Percentiles rank a stretch among this genome's conserved stretches.
Conservation (phyloP, 768 basidiomycete species). For the Russula foetens region DNA sequence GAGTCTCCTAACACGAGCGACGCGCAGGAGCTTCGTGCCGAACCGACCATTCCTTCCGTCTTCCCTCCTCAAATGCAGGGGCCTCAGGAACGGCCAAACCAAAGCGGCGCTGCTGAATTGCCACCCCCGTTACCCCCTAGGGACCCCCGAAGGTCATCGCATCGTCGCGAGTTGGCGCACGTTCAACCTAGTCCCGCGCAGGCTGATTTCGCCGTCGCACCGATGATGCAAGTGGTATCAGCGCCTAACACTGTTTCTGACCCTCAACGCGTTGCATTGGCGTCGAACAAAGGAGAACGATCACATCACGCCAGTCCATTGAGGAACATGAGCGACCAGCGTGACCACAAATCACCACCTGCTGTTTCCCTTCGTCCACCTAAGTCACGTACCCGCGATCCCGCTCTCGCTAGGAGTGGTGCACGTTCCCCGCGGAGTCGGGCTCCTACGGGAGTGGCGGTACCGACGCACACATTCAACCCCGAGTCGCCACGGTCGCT, state of each 20-base stretch:
- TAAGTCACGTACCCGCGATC: not conserved
- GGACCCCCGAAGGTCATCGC: not conserved
- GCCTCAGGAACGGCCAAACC: not conserved
- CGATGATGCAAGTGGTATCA: not conserved
- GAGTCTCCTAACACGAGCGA: not conserved
- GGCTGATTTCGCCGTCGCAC: not conserved
- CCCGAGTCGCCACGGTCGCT: not conserved
- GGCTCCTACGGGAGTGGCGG: not conserved
- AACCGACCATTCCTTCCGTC: not conserved
- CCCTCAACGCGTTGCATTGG: not conserved
- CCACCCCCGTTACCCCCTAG: not conserved
- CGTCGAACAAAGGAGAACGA: not conserved
- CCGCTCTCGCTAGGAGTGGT: not conserved
- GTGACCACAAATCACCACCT: not conserved
- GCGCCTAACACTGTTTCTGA: not conserved
- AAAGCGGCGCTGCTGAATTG: not conserved
- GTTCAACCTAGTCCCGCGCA: not conserved
- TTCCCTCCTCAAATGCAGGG: not conserved
- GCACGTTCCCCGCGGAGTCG: not conserved
- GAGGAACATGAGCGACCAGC: not conserved
- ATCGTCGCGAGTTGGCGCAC: conserved; percentile 3
- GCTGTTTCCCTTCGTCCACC: not conserved
- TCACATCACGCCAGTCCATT: not conserved
- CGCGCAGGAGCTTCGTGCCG: not conserved
- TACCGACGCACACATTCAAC: not conserved